phyloP scores from a whole-genome alignment of 2,329 filamentous ascomycete genomes.

The Aschersonia sp. region DNA sequence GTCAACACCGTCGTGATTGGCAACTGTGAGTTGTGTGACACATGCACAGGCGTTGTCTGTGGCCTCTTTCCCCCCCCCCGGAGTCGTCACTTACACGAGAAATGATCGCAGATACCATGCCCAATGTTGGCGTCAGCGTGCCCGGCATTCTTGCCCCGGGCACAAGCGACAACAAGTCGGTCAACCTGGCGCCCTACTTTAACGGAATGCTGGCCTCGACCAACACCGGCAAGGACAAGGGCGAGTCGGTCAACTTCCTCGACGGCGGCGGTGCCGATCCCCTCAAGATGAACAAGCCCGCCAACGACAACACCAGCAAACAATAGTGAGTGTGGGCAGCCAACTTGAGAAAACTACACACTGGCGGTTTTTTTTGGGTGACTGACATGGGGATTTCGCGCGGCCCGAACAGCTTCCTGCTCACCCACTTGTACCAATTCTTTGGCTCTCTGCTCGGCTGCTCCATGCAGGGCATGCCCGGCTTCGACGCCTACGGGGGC shows the following conservation, averaged over 20 bases:
- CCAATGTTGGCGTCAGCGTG: slow-evolving; percentile 36
- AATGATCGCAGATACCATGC: slow-evolving; percentile 26
- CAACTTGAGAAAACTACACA: no score
- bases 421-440: slow-evolving; percentile 48
- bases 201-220: slow-evolving; percentile 36
- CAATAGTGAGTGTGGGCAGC: slow-evolving; percentile 25
- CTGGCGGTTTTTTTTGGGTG: no score
- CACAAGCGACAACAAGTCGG: slow-evolving; percentile 31
- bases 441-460: slow-evolving; percentile 45
- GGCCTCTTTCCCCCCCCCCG: no score
- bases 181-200: slow-evolving; percentile 48
- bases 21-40: slow-evolving; percentile 28
- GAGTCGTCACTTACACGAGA: neutral
- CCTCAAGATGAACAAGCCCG: slow-evolving; percentile 38
- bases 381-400: no score
- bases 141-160: slow-evolving; percentile 41
- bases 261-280: slow-evolving; percentile 43
- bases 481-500: slow-evolving; percentile 34
- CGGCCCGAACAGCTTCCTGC: slow-evolving; percentile 26
- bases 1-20: slow-evolving; percentile 51
- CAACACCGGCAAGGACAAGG: slow-evolving; percentile 30
- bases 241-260: slow-evolving; percentile 42
- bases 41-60: neutral
- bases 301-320: slow-evolving; percentile 24
- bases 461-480: slow-evolving; percentile 30